Conservation (phyloP, 352 stramenopile species). For the Globisporangium cylindrosporum region DNA sequence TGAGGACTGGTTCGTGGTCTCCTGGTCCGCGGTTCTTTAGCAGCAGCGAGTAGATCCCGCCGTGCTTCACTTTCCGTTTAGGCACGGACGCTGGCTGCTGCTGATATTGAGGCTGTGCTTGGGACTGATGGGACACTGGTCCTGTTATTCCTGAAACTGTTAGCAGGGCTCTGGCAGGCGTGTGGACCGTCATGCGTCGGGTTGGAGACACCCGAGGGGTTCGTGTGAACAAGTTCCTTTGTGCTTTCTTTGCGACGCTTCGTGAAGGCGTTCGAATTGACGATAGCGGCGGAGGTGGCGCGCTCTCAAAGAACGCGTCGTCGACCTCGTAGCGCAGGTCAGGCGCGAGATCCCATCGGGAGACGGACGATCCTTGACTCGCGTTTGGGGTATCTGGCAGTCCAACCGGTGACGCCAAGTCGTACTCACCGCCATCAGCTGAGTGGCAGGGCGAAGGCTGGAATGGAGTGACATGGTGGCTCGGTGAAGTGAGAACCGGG, state of each 20-base stretch:
- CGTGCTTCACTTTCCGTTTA: constrained; percentile 61
- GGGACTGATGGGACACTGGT: background rate
- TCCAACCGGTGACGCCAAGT: constrained; percentile 60
- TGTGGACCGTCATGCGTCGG: constrained; percentile 2
- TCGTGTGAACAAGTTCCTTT: constrained; percentile 1
- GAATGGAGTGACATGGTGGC: constrained; percentile 36
- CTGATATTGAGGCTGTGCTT: background rate
- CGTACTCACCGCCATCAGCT: constrained; percentile 45
- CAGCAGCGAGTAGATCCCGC: constrained; percentile 76
- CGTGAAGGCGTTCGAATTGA: background rate
- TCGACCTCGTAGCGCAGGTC: constrained; percentile 18
- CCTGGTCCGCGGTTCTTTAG: constrained; percentile 49
- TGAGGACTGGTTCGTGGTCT: constrained; percentile 49
- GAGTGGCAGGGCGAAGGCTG: constrained; percentile 31
- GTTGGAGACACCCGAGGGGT: constrained; percentile 6
- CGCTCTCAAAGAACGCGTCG: background rate
- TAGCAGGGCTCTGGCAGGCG: background rate
- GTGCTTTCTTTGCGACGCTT: constrained; percentile 11
- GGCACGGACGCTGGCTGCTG: constrained; percentile 21
- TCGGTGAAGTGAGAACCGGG: constrained; percentile 42
- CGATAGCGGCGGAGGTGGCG: background rate
- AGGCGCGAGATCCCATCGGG: constrained; percentile 27
- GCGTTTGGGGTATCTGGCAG: constrained; percentile 45
- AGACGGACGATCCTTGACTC: constrained; percentile 13
- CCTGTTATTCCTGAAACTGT: background rate